Percentiles rank a stretch among this genome's conserved stretches.
Evolutionary conservation across 2,329 filamentous ascomycete genomes (phyloP).

Genomic region (Acephala macrosclerotiorum): DNA sequence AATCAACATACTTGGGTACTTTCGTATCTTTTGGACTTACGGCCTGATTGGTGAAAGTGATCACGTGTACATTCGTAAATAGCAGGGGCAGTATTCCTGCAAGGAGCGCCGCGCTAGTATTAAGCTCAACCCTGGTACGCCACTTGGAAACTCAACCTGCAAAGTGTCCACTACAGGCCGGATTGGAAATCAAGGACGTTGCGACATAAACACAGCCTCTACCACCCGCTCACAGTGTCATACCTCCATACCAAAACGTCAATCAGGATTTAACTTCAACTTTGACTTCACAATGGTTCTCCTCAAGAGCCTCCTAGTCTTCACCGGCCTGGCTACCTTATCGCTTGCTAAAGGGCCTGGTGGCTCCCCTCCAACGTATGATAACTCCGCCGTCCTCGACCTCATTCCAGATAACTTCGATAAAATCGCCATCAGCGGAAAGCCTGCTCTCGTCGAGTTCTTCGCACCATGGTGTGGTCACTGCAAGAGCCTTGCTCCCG

Average conservation of each 20-base stretch:
- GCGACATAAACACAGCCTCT: slow-evolving; percentile 13
- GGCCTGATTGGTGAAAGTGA: slow-evolving; percentile 2
- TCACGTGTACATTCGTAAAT: not conserved
- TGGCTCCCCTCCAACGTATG: slow-evolving; percentile 48
- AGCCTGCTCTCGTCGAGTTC: slow-evolving; percentile 96
- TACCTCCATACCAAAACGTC: not conserved
- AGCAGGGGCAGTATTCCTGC: not conserved
- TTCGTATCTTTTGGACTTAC: slow-evolving; percentile 14
- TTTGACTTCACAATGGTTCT: slow-evolving; percentile 45
- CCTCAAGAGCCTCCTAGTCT: slow-evolving; percentile 66
- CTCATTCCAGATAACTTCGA: slow-evolving; percentile 93
- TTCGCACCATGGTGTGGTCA: slow-evolving; percentile 99
- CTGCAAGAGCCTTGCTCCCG: slow-evolving; percentile 95
- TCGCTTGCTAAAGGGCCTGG: slow-evolving; percentile 53
- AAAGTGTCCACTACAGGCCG: slow-evolving; percentile 28
- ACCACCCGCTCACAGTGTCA: not conserved
- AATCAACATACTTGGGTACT: not conserved
- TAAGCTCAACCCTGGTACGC: slow-evolving; percentile 18
- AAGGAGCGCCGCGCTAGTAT: not conserved
- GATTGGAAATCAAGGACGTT: slow-evolving; percentile 30
- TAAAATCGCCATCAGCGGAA: slow-evolving; percentile 85
- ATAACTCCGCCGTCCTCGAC: slow-evolving; percentile 87
- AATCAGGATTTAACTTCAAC: not conserved
- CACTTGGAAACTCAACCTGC: slow-evolving; percentile 14
- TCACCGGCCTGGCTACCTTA: slow-evolving; percentile 55